phyloP scores from a whole-genome alignment of 108 stramenopile genomes.

The Skeletonema costatum region DNA sequence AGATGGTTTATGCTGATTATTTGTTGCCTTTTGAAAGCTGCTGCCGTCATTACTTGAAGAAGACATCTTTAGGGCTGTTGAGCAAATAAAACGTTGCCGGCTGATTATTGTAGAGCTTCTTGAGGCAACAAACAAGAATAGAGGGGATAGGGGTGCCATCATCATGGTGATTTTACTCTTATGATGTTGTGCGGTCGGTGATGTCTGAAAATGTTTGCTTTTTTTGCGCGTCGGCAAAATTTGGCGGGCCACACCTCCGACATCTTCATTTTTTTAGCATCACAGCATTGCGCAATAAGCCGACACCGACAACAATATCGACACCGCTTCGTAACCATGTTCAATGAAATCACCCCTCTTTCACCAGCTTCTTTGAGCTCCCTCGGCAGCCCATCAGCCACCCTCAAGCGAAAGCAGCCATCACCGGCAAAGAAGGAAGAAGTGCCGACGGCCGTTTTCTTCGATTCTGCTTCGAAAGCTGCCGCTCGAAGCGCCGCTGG shows the following conservation, averaged over 20 bases:
- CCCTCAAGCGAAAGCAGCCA: not conserved
- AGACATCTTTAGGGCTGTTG: not conserved
- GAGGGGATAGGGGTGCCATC: not conserved
- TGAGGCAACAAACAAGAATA: not conserved
- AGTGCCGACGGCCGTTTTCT: not conserved
- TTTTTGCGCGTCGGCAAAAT: too few relatives aligned
- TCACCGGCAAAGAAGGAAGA: not conserved
- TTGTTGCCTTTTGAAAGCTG: not conserved
- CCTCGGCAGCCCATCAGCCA: not conserved
- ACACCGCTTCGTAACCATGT: too few relatives aligned
- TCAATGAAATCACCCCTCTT: not conserved
- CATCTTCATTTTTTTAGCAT: too few relatives aligned
- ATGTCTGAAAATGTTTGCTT: too few relatives aligned
- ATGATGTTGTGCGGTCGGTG: too few relatives aligned
- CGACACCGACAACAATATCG: too few relatives aligned
- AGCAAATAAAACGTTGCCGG: not conserved
- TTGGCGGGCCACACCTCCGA: too few relatives aligned
- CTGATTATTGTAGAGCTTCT: not conserved
- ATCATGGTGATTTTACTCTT: not conserved
- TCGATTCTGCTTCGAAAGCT: not conserved
- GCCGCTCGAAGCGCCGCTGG: not conserved
- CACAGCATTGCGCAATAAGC: too few relatives aligned
- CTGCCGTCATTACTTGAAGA: not conserved
- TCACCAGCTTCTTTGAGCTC: not conserved
- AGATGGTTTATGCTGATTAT: conserved; percentile 4